Conservation (phyloP, 1,284 basidiomycete species). For the Malassezia nana region DNA sequence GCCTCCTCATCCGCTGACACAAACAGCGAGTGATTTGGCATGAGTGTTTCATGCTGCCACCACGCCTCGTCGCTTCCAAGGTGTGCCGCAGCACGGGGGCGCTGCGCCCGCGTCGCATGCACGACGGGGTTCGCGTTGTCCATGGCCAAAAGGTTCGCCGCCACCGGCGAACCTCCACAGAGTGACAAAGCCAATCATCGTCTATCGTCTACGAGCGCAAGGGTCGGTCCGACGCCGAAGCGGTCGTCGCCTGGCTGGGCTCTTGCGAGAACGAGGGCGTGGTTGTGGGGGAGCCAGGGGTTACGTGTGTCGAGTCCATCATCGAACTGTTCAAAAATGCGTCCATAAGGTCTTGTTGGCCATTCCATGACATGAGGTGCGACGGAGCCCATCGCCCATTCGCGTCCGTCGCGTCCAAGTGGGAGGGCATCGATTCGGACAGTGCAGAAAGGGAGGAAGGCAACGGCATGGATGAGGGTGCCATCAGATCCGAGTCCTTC, state of each 20-base stretch:
- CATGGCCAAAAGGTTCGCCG: constrained; percentile 13
- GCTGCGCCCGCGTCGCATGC: constrained; percentile 30
- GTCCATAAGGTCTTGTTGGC: constrained; percentile 15
- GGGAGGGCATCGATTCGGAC: constrained; percentile 3
- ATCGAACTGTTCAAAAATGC: constrained; percentile 11
- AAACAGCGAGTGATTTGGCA: constrained; percentile 56
- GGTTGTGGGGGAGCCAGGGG: neutral
- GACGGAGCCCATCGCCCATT: constrained; percentile 10
- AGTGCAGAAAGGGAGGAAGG: neutral
- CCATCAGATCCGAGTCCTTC: neutral
- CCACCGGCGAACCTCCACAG: neutral
- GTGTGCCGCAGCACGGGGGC: constrained; percentile 31
- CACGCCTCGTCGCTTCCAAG: constrained; percentile 23
- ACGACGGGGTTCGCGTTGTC: constrained; percentile 50
- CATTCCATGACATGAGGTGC: neutral
- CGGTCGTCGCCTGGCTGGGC: neutral
- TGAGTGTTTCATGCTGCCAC: constrained; percentile 29
- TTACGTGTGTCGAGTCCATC: constrained; percentile 1
- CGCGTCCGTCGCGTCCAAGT: neutral
- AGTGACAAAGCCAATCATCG: neutral
- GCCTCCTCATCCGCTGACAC: constrained; percentile 7
- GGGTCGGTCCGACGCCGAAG: neutral
- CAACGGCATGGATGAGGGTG: neutral
- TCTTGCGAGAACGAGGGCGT: neutral
- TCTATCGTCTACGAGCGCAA: neutral